Conservation (phyloP, 495 filamentous ascomycete genomes). For the Penicillium dipodomyicola region DNA sequence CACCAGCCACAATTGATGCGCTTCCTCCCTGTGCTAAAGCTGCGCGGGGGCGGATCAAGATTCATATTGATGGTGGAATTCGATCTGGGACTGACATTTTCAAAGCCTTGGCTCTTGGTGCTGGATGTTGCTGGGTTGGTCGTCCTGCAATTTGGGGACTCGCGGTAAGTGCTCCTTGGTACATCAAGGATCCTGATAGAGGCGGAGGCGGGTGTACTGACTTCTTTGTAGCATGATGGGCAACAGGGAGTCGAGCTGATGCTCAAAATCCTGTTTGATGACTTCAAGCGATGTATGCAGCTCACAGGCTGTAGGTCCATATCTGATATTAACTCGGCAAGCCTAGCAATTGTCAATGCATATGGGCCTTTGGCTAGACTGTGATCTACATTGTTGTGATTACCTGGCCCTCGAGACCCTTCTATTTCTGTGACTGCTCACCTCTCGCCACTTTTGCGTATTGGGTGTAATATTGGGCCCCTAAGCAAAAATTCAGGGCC, state of each 20-base stretch:
- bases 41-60: constrained; percentile 57
- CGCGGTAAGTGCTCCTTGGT: constrained; percentile 23
- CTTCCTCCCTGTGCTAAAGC: constrained; percentile 62
- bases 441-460: too few relatives aligned
- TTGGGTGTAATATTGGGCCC: too few relatives aligned
- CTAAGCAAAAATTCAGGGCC: too few relatives aligned
- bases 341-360: constrained; percentile 34
- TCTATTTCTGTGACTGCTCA: too few relatives aligned
- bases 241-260: constrained; percentile 41
- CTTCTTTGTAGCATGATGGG: constrained; percentile 30
- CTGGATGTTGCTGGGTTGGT: constrained; percentile 63
- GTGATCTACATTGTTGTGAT: not conserved
- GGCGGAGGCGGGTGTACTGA: not conserved
- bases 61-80: constrained; percentile 68
- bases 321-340: constrained; percentile 42
- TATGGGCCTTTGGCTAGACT: constrained; percentile 46
- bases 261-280: constrained; percentile 43
- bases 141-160: constrained; percentile 55
- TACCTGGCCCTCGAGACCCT: not conserved
- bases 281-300: constrained; percentile 54
- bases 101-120: constrained; percentile 66
- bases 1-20: constrained; percentile 58
- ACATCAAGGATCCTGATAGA: not conserved
- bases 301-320: constrained; percentile 49
- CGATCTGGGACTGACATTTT: constrained; percentile 64